These are phyloP conservation scores for Ophiostoma quercus DNA, from an alignment of 2,329 filamentous ascomycete species.

Conservation along the genomic window DNA sequence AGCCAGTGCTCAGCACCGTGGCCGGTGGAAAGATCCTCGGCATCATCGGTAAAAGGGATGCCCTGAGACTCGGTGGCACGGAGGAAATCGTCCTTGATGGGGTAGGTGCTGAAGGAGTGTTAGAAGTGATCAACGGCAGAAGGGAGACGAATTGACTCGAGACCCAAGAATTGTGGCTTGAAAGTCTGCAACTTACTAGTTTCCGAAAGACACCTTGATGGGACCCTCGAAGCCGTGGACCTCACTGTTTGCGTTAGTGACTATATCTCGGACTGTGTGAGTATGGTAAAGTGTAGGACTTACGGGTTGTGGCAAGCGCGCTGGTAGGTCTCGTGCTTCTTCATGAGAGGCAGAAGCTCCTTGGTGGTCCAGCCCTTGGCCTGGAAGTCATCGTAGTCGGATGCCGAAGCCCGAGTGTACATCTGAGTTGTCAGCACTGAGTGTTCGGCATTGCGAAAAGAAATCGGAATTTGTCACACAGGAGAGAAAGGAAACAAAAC, in stretches of 20 bases:
- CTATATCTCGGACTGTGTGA: background rate
- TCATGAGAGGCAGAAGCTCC: constrained; percentile 70
- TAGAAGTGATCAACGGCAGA: background rate
- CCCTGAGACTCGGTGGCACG: constrained; percentile 67
- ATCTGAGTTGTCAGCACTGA: constrained; percentile 37
- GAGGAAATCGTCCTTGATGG: constrained; percentile 76
- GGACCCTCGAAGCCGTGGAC: constrained; percentile 73
- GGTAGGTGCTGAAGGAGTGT: constrained; percentile 50
- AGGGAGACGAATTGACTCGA: background rate
- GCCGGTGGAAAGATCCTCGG: constrained; percentile 64
- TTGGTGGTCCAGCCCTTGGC: constrained; percentile 74
- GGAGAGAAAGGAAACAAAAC: background rate
- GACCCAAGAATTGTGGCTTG: background rate
- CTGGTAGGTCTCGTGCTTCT: constrained; percentile 76
- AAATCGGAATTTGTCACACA: background rate
- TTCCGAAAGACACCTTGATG: constrained; percentile 77
- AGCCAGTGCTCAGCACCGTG: constrained; percentile 77
- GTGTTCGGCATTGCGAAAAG: background rate
- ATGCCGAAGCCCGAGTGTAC: constrained; percentile 67
- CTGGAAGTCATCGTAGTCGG: constrained; percentile 74
- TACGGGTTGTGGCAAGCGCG: constrained; percentile 52
- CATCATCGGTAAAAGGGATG: constrained; percentile 69
- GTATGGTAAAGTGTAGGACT: background rate
- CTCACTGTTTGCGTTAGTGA: constrained; percentile 39
- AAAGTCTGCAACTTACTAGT: constrained; percentile 42